Evolutionary conservation across 495 filamentous ascomycete genomes (phyloP), one percentile per base, ranked within the genome.

Genomic region (Melanomma pulvis-pyrius): DNA sequence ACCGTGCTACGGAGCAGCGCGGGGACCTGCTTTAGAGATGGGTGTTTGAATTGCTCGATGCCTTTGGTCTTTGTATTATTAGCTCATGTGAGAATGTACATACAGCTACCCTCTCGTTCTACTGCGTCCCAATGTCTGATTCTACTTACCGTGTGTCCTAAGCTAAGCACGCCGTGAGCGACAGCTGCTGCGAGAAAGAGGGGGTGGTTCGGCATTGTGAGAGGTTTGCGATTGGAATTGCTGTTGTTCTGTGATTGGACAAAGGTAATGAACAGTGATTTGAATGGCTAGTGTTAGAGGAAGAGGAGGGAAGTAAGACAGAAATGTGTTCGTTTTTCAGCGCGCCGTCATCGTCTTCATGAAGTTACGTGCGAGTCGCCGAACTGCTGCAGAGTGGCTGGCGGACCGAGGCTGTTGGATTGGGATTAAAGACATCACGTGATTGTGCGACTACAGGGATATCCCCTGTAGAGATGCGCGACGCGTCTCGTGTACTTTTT

Each of bases 121-220:
- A 25, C 22, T 6, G 11, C 58, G 8, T 9, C 56, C 22, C 34
- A 34, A 30, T 41, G 19, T 11, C 12, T 26, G 15, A 36, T 19
- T 26, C 11, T 17, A 25, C 63, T 13, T 53, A 71, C 69, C 9
- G 69, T 71, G 57, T 71, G 69, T 13, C 29, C 69, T 36, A 67
- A 44, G 41, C 63, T 63, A 11, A 71, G 36, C 26, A 71, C 11
- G 1, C 22, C 60, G 60, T 71, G 59, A 3, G 46, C 54, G 15
- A 57, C 39, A 2, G 69, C 63, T 11, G 69, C 21, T n/a, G 63
- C 48, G 0, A 67, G 55, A 50, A 71, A 64, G 26, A 68, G 63
- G 9, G 60, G 65, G 52, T 68, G 19, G 21, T 68, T 63, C 1
- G 25, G 26, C 26, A 44, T 44, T 44, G 39, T n/a, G 9, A 15